Evolutionary conservation across 1,284 basidiomycete genomes (phyloP).

Genomic region (Coriolopsis trogii): DNA sequence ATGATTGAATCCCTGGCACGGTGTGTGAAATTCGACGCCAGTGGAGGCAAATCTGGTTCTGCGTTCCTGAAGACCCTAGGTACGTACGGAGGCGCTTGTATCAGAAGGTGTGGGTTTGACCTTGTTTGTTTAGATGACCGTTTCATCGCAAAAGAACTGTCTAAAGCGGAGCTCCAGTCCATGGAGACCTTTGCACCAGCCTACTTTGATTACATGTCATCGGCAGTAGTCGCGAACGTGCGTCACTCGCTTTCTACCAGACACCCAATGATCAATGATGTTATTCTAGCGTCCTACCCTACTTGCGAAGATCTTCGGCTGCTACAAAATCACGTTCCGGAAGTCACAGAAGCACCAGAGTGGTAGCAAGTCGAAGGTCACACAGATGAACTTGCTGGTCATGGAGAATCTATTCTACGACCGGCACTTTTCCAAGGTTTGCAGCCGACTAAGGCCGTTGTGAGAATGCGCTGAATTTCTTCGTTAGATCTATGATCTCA

Average conservation of each 20-base stretch:
- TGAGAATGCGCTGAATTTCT: not conserved
- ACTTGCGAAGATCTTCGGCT: constrained; percentile 96
- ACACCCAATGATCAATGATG: not conserved
- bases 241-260: constrained; percentile 29
- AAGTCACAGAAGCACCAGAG: constrained; percentile 75
- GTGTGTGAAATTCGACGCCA: constrained; percentile 96
- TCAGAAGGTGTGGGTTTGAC: not conserved
- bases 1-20: constrained; percentile 93
- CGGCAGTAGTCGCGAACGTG: constrained; percentile 79
- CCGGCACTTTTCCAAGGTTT: constrained; percentile 82
- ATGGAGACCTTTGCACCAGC: constrained; percentile 97
- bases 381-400: constrained; percentile 94
- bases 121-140: constrained; percentile 75
- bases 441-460: constrained; percentile 1
- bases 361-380: constrained; percentile 70
- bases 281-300: constrained; percentile 83
- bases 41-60: constrained; percentile 95
- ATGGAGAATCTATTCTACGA: constrained; percentile 99
- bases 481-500: constrained; percentile 92
- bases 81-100: constrained; percentile 33
- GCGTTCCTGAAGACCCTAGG: constrained; percentile 96
- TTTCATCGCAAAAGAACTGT: constrained; percentile 98
- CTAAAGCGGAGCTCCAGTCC: constrained; percentile 88
- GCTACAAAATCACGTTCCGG: constrained; percentile 93
- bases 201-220: constrained; percentile 97